Conservation (phyloP, 202 grass and related monocot species). For the Miscanthus sacchariflorus region DNA sequence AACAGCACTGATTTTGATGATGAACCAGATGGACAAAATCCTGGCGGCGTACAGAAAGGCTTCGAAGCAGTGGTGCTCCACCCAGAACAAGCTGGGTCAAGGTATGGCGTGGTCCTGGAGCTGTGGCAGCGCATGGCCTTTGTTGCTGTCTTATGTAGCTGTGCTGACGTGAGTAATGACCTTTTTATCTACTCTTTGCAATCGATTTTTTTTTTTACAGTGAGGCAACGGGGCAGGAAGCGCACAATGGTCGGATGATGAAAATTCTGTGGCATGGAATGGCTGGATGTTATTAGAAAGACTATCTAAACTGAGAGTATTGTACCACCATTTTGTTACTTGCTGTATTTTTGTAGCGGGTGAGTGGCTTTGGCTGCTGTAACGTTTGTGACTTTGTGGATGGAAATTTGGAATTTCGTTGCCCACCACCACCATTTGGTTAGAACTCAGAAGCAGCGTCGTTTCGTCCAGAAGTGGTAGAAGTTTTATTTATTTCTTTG, state of each 20-base stretch:
- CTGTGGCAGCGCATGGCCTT: neutral
- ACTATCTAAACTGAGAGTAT: neutral
- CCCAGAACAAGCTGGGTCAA: constrained; percentile 92
- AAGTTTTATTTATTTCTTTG: too few relatives aligned
- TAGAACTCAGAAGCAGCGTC: too few relatives aligned
- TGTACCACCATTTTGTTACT: neutral
- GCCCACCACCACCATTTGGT: too few relatives aligned
- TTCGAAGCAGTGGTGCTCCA: constrained; percentile 93
- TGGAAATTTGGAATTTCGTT: neutral
- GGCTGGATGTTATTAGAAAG: neutral
- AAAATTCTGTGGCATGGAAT: neutral
- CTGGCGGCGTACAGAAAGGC: constrained; percentile 74
- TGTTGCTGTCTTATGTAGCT: neutral
- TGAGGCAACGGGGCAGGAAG: constrained; percentile 85
- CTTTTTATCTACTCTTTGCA: neutral
- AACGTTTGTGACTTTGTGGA: neutral
- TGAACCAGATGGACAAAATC: constrained; percentile 82
- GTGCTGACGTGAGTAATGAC: neutral
- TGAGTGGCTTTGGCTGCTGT: neutral
- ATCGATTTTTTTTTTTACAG: constrained; percentile 44
- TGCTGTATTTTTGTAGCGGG: neutral
- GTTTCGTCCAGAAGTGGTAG: too few relatives aligned
- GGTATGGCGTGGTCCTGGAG: constrained; percentile 39
- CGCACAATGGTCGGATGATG: constrained; percentile 77
- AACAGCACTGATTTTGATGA: constrained; percentile 5